Conservation (phyloP, 306 rosid genomes). For the Mucuna pruriens region DNA sequence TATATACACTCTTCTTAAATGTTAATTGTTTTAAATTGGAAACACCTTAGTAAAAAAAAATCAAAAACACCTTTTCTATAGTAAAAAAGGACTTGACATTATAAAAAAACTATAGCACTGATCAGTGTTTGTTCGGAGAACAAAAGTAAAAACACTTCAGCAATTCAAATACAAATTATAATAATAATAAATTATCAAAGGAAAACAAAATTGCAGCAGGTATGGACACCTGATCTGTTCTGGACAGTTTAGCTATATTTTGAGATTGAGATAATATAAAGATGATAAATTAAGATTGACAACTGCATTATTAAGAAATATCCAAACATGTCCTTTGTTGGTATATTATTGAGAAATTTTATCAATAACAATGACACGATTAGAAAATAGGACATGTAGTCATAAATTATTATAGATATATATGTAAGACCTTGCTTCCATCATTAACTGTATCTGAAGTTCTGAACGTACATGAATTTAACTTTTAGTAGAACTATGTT, state of each 20-base stretch:
- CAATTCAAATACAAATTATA: too few species aligned
- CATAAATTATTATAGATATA: background rate
- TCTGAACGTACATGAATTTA: background rate
- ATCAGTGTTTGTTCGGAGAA: too few species aligned
- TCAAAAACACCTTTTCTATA: too few species aligned
- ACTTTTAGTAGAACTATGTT: background rate
- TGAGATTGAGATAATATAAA: background rate
- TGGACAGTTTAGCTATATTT: background rate
- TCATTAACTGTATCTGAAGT: background rate
- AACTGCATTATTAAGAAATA: background rate
- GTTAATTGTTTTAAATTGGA: too few species aligned
- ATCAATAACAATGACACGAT: background rate
- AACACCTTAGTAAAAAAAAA: too few species aligned
- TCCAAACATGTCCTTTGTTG: background rate
- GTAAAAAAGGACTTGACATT: too few species aligned
- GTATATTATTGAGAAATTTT: background rate
- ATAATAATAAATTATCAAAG: too few species aligned
- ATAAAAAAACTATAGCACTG: too few species aligned
- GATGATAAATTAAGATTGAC: background rate
- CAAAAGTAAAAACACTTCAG: too few species aligned
- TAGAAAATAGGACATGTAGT: background rate
- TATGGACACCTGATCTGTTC: background rate
- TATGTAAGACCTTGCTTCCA: too few species aligned
- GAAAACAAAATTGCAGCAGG: too few species aligned
- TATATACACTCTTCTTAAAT: too few species aligned